Conservation (phyloP, 2,329 filamentous ascomycete species). For the Aspergillus sp. region DNA sequence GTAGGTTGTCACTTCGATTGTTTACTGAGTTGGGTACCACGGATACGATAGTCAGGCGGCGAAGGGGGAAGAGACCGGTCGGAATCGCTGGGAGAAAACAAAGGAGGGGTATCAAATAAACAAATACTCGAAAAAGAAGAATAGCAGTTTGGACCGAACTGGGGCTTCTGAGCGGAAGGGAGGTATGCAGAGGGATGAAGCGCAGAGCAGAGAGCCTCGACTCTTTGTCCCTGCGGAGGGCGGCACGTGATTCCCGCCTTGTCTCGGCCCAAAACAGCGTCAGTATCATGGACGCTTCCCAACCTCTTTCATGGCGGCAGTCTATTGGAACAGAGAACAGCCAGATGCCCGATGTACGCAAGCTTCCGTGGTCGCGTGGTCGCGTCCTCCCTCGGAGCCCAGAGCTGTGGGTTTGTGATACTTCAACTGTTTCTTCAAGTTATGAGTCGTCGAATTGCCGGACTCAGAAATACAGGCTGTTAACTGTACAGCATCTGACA, state of each 20-base stretch:
- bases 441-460: no score
- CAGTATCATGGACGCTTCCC: not conserved
- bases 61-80: not conserved
- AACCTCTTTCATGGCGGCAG: not conserved
- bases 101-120: not conserved
- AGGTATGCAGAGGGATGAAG: not conserved
- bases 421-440: not conserved
- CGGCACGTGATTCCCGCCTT: slow-evolving; percentile 10
- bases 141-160: not conserved
- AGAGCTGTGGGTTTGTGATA: not conserved
- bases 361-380: slow-evolving; percentile 5
- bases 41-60: not conserved
- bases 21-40: not conserved
- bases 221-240: not conserved
- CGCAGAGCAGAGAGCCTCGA: not conserved
- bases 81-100: not conserved
- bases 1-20: not conserved
- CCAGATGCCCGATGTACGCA: not conserved
- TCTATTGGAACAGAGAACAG: not conserved
- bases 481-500: no score
- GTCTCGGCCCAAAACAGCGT: slow-evolving; percentile 6
- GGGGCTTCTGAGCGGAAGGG: not conserved
- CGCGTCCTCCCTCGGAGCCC: not conserved
- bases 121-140: not conserved
- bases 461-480: no score